Conservation (phyloP, 2,329 filamentous ascomycete genomes). For the Fusarium dimerum region DNA sequence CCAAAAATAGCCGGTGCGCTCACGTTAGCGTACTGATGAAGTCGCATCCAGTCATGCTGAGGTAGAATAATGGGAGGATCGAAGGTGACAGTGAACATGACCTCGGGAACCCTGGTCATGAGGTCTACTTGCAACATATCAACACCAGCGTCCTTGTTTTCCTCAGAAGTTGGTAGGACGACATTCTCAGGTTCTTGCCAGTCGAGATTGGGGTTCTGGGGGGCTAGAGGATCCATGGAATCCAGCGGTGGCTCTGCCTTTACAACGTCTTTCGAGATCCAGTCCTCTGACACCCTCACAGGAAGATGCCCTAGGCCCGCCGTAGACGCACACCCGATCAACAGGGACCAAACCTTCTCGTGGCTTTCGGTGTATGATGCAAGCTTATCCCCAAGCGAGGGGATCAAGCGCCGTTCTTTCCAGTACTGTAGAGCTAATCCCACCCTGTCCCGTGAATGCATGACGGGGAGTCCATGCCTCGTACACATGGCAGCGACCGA, state of each 20-base stretch:
- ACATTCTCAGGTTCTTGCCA: slow-evolving; percentile 74
- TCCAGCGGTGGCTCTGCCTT: slow-evolving; percentile 51
- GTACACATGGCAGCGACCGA: slow-evolving; percentile 65
- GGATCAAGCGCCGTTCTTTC: slow-evolving; percentile 61
- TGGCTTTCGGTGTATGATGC: slow-evolving; percentile 40
- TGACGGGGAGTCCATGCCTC: slow-evolving; percentile 67
- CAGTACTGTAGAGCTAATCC: slow-evolving; percentile 78
- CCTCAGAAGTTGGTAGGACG: slow-evolving; percentile 50
- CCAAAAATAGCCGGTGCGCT: slow-evolving; percentile 39
- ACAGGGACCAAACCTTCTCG: slow-evolving; percentile 64
- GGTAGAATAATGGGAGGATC: slow-evolving; percentile 74
- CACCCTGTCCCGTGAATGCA: slow-evolving; percentile 68
- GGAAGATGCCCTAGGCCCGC: slow-evolving; percentile 53
- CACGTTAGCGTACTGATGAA: slow-evolving; percentile 59
- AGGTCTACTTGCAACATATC: slow-evolving; percentile 51
- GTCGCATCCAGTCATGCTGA: slow-evolving; percentile 60
- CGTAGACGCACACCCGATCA: slow-evolving; percentile 63
- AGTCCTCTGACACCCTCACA: slow-evolving; percentile 70
- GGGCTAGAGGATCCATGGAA: slow-evolving; percentile 24
- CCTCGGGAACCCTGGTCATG: slow-evolving; percentile 62
- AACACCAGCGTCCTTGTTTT: slow-evolving; percentile 52
- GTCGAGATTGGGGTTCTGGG: slow-evolving; percentile 52
- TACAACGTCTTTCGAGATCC: slow-evolving; percentile 69
- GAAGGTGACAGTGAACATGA: slow-evolving; percentile 74
- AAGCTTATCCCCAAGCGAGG: slow-evolving; percentile 36